Evolutionary conservation across 2,329 filamentous ascomycete genomes (phyloP).

Genomic region (Cadophora luteo-olivacea): DNA sequence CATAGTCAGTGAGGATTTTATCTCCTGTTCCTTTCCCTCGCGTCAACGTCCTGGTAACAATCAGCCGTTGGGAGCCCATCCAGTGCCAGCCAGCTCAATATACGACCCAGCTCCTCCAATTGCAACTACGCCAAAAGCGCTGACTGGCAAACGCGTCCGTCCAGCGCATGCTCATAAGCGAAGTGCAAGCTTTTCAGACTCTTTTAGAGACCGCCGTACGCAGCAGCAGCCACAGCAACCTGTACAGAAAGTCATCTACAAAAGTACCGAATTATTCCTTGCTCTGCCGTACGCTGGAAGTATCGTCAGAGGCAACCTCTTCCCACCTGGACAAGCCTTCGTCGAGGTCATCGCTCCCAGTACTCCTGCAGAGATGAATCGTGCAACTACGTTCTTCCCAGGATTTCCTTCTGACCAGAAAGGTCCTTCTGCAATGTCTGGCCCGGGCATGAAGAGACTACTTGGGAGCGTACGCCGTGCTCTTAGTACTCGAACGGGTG

Average conservation of each 20-base stretch:
- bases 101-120: slow-evolving; percentile 57
- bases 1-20: slow-evolving; percentile 63
- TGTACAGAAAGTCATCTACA: slow-evolving; percentile 56
- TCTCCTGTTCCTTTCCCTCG: slow-evolving; percentile 69
- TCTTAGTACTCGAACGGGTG: slow-evolving; percentile 62
- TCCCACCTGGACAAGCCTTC: slow-evolving; percentile 83
- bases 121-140: slow-evolving; percentile 63
- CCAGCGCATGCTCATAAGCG: slow-evolving; percentile 73
- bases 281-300: slow-evolving; percentile 77
- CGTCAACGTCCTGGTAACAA: slow-evolving; percentile 53
- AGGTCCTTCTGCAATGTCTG: slow-evolving; percentile 64
- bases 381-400: slow-evolving; percentile 60
- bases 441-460: slow-evolving; percentile 83
- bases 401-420: slow-evolving; percentile 50
- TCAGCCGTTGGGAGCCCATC: slow-evolving; percentile 60
- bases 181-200: slow-evolving; percentile 87
- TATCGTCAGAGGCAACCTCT: slow-evolving; percentile 83
- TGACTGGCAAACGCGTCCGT: slow-evolving; percentile 65
- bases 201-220: slow-evolving; percentile 71
- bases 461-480: slow-evolving; percentile 86
- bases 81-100: slow-evolving; percentile 58
- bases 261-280: slow-evolving; percentile 63
- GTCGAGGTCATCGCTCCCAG: slow-evolving; percentile 69
- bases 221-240: slow-evolving; percentile 36
- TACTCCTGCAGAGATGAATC: slow-evolving; percentile 52